Evolutionary conservation across 2,329 filamentous ascomycete species (phyloP).

Genomic region (Diplodia intermedia): DNA sequence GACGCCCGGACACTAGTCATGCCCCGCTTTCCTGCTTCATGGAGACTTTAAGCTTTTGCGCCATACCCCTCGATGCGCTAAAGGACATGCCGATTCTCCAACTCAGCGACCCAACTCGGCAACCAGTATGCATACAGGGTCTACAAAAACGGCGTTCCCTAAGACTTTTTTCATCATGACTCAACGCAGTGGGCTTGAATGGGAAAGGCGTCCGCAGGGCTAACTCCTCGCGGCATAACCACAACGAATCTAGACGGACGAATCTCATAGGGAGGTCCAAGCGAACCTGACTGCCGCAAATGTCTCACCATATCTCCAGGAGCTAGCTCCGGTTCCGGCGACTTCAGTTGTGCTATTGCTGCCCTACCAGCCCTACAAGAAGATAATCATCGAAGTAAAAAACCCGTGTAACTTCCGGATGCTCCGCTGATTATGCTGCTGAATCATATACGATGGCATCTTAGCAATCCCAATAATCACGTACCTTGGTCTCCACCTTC

Average conservation of each 20-base stretch:
- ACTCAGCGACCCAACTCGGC: background rate
- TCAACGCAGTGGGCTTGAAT: conserved; percentile 6
- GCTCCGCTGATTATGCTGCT: background rate
- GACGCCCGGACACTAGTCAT: background rate
- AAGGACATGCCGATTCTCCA: background rate
- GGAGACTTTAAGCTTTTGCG: conserved; percentile 9
- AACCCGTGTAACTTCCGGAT: conserved; percentile 13
- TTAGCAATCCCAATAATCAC: conserved; percentile 10
- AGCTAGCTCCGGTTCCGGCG: background rate
- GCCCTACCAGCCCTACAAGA: conserved; percentile 16
- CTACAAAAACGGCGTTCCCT: conserved; percentile 25
- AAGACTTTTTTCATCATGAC: background rate
- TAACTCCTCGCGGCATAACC: background rate
- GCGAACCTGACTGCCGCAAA: background rate
- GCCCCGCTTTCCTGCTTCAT: conserved; percentile 3
- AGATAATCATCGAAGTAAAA: conserved; percentile 1
- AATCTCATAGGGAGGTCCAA: background rate
- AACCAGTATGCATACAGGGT: conserved; percentile 5
- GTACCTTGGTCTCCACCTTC: background rate
- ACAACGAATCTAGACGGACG: background rate
- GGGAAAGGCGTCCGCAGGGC: background rate
- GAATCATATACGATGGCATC: background rate
- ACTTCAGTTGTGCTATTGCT: background rate
- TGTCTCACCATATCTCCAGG: conserved; percentile 1
- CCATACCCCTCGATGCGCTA: background rate